These are phyloP conservation scores for Carex scoparia DNA, from an alignment of 176 grass and related monocot species.

Conservation along the genomic window DNA sequence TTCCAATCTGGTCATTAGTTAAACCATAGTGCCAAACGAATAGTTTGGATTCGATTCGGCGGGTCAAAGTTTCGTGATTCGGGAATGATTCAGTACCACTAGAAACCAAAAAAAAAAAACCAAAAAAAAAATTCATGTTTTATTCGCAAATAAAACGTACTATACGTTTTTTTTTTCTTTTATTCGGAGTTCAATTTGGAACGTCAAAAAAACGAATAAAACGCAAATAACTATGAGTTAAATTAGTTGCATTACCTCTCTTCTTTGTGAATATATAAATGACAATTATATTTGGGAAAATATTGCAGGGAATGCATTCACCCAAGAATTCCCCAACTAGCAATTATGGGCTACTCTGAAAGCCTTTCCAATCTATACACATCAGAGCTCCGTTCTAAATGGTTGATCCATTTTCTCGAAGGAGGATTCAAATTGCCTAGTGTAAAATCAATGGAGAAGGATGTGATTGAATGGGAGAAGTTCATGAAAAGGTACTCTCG, in stretches of 20 bases:
- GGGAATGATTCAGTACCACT: no score
- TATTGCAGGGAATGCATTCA: conserved; percentile 49
- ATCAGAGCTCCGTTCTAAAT: conserved; percentile 38
- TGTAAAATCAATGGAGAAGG: conserved; percentile 36
- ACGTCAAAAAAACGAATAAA: no score
- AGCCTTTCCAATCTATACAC: conserved; percentile 62
- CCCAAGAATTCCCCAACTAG: conserved; percentile 52
- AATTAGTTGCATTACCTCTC: not conserved
- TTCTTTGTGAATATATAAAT: not conserved
- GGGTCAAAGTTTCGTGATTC: no score
- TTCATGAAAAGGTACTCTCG: conserved; percentile 47
- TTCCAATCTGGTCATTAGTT: no score
- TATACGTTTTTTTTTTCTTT: no score
- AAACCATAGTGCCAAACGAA: no score
- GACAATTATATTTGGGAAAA: not conserved
- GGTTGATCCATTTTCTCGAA: conserved; percentile 48
- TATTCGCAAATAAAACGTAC: no score
- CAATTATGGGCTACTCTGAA: conserved; percentile 45
- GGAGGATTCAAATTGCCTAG: conserved; percentile 46
- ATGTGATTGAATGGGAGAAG: conserved; percentile 50
- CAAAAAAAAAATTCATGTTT: no score
- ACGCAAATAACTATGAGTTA: no score
- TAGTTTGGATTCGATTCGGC: no score
- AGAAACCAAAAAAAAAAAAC: no score
- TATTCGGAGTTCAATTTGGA: no score